Evolutionary conservation across 2,329 filamentous ascomycete species (phyloP), one percentile per base, ranked within the genome.

Genomic region (Ascochyta rabiei): DNA sequence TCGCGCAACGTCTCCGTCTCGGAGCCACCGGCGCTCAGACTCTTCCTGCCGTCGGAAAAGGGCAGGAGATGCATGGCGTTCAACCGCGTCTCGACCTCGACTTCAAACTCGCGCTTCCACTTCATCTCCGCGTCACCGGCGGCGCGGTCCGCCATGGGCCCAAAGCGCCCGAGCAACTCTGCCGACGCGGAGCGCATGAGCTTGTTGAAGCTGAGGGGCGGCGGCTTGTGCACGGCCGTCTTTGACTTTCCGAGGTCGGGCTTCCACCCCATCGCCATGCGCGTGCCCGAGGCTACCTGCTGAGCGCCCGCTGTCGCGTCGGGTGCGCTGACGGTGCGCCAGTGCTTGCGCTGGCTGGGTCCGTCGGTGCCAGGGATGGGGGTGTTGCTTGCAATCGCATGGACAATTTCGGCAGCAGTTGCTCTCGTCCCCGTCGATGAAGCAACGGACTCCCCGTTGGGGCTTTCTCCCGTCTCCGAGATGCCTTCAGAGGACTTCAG

Each of bases 331-430:
- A 57, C 46, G 10, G 42, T 60, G 2, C 63, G 54, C n/a, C 48
- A 44, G 42, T 66, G 63, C 9, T 47, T 61, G 1, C 35, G 45
- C 2, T 21, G 41, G 7, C 30, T 48, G 2, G 18, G 13, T 6
- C 6, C 34, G 3, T 26, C 18, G 1, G 60, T 61, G 9, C 62
- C 59, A 3, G 64, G 62, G n/a, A 67, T 62, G 1, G 53, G 47
- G 4, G 56, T 64, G 4, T 60, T 64, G 21, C 64, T 65, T 21
- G 62, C 48, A 7, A 67, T 64, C 9, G 68, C 65, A 48, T 66
- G 57, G n/a, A 62, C 63, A n/a, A 67, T 67, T 16, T 65, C 62
- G 6, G 53, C 45, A 4, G 60, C 50, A 21, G 44, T 57, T 3
- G 57, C 61, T 38, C 52, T 19, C 59, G 60, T 26, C 40, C 44